Evolutionary conservation across 1,139 yeast species (phyloP).

Genomic region (Hyphopichia wangnamkhiaoensis): DNA sequence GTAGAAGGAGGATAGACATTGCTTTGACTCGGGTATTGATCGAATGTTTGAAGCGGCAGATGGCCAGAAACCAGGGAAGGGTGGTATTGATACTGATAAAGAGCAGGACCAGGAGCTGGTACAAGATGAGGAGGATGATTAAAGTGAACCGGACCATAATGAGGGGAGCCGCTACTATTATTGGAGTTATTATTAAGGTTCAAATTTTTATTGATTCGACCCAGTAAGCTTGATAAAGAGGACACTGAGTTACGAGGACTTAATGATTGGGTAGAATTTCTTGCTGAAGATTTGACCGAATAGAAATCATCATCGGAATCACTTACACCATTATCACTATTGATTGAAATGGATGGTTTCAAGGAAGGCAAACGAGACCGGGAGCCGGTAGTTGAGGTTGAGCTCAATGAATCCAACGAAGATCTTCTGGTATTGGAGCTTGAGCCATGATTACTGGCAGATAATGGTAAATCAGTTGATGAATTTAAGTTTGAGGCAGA

Average conservation of each 20-base stretch:
- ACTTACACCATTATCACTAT: conserved; percentile 24
- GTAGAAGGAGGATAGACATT: not conserved
- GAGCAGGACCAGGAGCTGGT: conserved; percentile 4
- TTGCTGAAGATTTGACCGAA: conserved; percentile 24
- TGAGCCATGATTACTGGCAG: not conserved
- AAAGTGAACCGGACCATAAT: no score
- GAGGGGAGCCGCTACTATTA: no score
- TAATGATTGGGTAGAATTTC: conserved; percentile 26
- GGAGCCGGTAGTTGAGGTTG: conserved; percentile 34
- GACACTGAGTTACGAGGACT: conserved; percentile 51
- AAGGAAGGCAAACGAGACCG: conserved; percentile 29
- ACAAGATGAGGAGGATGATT: no score
- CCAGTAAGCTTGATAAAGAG: conserved; percentile 48
- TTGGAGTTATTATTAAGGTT: conserved; percentile 11
- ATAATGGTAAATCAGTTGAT: conserved; percentile 3
- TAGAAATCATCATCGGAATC: conserved; percentile 47
- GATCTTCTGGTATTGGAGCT: conserved; percentile 27
- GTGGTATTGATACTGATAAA: not conserved
- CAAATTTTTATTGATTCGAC: conserved; percentile 36
- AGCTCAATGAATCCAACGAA: conserved; percentile 33
- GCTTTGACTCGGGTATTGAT: no score
- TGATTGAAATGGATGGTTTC: conserved; percentile 26
- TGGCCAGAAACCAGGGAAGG: not conserved
- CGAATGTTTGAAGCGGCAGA: no score
- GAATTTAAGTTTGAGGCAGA: conserved; percentile 10